phyloP scores from a whole-genome alignment of 2,329 filamentous ascomycete genomes.

The Alternaria brassicicola region DNA sequence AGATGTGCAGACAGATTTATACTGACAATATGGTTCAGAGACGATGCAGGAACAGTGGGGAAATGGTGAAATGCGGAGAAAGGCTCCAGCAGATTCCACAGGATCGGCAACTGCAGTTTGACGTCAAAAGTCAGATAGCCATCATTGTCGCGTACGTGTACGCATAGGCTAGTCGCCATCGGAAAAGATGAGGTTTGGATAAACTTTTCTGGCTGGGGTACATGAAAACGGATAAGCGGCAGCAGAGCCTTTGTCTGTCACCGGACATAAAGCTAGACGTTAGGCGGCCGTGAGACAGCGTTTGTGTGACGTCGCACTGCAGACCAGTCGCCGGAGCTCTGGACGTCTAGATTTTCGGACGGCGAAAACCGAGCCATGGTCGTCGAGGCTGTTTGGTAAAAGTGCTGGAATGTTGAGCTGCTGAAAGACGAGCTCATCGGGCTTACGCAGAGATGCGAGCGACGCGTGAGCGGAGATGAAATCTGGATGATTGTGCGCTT shows the following conservation, averaged over 20 bases:
- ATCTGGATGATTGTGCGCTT: background rate
- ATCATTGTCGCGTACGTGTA: background rate
- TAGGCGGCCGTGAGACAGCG: background rate
- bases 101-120: background rate
- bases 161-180: background rate
- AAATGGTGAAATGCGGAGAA: background rate
- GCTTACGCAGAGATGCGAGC: background rate
- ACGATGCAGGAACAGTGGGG: background rate
- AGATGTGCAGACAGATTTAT: background rate
- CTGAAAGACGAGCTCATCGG: background rate
- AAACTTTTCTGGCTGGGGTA: background rate
- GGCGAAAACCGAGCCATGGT: background rate
- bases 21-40: background rate
- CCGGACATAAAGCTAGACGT: background rate
- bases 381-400: background rate
- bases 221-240: background rate
- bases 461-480: background rate
- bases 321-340: background rate
- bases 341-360: background rate
- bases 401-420: background rate
- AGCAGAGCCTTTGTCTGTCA: background rate
- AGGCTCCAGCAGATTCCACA: background rate
- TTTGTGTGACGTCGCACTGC: slow-evolving; percentile 9
- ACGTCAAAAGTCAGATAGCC: slow-evolving; percentile 2
- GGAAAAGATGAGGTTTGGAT: slow-evolving; percentile 1